A percentile compares a stretch with the other conserved stretches of the same genome.
phyloP scores from a whole-genome alignment of 148 eudicot species.

The Rhododendron simsii region DNA sequence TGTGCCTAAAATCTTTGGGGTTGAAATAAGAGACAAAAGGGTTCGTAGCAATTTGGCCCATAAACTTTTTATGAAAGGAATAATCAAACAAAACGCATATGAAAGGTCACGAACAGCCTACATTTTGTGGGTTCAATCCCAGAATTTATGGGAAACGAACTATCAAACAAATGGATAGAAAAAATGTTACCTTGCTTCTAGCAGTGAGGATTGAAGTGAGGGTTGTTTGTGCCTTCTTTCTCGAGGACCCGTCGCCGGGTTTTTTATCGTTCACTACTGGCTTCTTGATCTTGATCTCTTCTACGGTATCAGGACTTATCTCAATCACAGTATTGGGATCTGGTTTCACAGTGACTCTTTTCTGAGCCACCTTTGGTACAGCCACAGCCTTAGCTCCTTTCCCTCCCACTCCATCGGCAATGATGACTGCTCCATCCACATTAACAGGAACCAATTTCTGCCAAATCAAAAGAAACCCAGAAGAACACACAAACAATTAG shows the following conservation, averaged over 20 bases:
- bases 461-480: not conserved
- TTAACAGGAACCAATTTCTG: conserved; percentile 23
- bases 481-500: not conserved
- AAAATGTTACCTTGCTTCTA: conserved; percentile 36
- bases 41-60: not conserved
- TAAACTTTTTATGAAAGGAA: not conserved
- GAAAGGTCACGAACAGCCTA: not conserved
- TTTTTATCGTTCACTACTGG: conserved; percentile 9
- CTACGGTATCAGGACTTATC: conserved; percentile 62
- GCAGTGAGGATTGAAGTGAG: conserved; percentile 55
- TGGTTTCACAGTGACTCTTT: conserved; percentile 38
- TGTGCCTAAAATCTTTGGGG: not conserved
- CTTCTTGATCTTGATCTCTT: conserved; percentile 24
- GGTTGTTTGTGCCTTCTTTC: conserved; percentile 35
- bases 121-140: not conserved
- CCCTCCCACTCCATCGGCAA: conserved; percentile 13
- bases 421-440: conserved; percentile 10
- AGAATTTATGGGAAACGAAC: not conserved
- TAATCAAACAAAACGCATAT: not conserved
- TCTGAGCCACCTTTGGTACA: conserved; percentile 27
- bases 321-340: conserved; percentile 56
- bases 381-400: conserved; percentile 18
- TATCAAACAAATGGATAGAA: not conserved
- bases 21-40: not conserved
- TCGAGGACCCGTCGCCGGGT: conserved; percentile 14